Evolutionary conservation across 2,329 filamentous ascomycete genomes (phyloP).

Genomic region (Botrytis galanthina): DNA sequence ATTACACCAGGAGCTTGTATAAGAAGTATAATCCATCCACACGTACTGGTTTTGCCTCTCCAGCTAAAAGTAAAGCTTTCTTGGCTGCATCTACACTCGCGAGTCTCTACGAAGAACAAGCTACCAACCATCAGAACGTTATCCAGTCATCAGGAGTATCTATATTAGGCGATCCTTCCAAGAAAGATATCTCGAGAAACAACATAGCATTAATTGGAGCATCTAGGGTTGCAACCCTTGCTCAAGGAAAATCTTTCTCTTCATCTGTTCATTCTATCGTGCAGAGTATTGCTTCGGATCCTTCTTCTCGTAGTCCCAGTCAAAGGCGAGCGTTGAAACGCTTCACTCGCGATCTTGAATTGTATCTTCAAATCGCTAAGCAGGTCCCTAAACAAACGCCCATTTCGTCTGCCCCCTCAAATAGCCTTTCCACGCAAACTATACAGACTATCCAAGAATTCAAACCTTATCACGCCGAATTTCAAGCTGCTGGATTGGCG

Average conservation of each 20-base stretch:
- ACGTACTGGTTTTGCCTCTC: background rate
- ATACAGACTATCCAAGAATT: conserved; percentile 54
- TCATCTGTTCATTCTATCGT: conserved; percentile 26
- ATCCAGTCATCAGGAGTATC: background rate
- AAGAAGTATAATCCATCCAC: conserved; percentile 16
- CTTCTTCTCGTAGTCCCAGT: conserved; percentile 45
- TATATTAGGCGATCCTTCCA: background rate
- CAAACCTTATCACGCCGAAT: conserved; percentile 53
- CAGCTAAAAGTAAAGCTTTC: conserved; percentile 11
- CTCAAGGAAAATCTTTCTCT: conserved; percentile 18
- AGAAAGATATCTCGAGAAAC: background rate
- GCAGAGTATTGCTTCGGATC: conserved; percentile 26
- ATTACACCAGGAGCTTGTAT: conserved; percentile 30
- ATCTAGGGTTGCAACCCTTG: background rate
- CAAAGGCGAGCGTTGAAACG: conserved; percentile 44
- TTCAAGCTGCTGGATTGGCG: conserved; percentile 53
- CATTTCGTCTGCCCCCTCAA: conserved; percentile 29
- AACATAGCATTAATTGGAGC: conserved; percentile 17
- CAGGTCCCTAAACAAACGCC: conserved; percentile 42
- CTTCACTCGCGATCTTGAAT: conserved; percentile 44
- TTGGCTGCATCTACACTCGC: conserved; percentile 21
- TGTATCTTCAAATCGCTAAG: conserved; percentile 43
- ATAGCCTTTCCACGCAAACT: conserved; percentile 46
- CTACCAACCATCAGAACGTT: background rate
- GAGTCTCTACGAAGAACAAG: conserved; percentile 16